A percentile compares a stretch with the other conserved stretches of the same genome.
Conservation (phyloP, 176 grass and related monocot species). For the Triticum dicoccoides region DNA sequence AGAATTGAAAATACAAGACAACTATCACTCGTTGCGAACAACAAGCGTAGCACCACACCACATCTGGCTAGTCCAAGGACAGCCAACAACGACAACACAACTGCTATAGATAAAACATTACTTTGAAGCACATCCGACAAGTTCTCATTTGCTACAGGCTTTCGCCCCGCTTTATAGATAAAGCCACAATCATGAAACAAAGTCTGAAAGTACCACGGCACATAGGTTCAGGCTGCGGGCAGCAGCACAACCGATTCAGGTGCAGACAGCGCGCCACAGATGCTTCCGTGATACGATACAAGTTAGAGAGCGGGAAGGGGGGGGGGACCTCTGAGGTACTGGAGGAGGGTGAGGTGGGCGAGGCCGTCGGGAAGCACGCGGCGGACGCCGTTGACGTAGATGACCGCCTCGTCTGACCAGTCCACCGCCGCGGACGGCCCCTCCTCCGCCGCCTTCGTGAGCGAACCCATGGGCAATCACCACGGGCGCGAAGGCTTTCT, state of each 20-base stretch:
- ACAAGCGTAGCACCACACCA: too few species aligned
- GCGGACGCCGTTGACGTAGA: slow-evolving; percentile 93
- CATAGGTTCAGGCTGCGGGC: too few species aligned
- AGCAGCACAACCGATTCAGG: not conserved
- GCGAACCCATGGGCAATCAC: slow-evolving; percentile 61
- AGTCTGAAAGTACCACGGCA: too few species aligned
- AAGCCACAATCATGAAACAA: too few species aligned
- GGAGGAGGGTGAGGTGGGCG: slow-evolving; percentile 88
- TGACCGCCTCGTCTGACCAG: slow-evolving; percentile 77
- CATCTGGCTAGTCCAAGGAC: too few species aligned
- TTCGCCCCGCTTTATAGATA: too few species aligned
- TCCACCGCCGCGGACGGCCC: slow-evolving; percentile 30
- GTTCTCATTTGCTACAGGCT: not conserved
- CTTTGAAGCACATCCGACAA: not conserved
- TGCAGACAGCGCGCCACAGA: not conserved
- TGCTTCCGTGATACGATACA: not conserved
- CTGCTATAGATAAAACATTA: not conserved
- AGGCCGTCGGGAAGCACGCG: slow-evolving; percentile 80
- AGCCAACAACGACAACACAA: too few species aligned
- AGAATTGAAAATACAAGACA: too few species aligned
- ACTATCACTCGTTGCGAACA: too few species aligned
- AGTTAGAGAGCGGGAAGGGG: not conserved
- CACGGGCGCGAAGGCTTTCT: not conserved
- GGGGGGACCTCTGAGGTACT: slow-evolving; percentile 79
- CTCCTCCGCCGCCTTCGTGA: slow-evolving; percentile 48